Conservation (phyloP, 495 filamentous ascomycete species). For the Cetradonia linearis region DNA sequence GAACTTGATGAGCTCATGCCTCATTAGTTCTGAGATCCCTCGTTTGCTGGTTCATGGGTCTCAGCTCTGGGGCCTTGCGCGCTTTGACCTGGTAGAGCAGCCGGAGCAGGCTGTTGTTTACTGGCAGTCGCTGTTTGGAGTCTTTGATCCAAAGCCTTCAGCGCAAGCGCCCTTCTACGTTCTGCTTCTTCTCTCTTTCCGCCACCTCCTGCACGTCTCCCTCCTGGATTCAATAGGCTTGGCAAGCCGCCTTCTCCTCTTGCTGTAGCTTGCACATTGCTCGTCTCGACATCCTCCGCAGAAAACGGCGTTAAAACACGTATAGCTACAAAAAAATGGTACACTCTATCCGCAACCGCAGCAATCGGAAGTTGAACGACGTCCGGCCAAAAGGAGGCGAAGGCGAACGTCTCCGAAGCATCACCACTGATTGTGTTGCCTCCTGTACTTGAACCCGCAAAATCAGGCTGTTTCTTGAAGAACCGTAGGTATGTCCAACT, state of each 20-base stretch:
- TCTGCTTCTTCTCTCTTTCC: slow-evolving; percentile 81
- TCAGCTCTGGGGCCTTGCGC: slow-evolving; percentile 20
- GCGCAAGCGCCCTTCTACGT: slow-evolving; percentile 72
- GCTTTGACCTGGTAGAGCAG: slow-evolving; percentile 32
- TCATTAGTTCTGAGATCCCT: not conserved
- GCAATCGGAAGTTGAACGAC: slow-evolving; percentile 67
- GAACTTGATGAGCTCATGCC: not conserved
- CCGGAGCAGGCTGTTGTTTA: slow-evolving; percentile 26
- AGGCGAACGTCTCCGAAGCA: slow-evolving; percentile 89
- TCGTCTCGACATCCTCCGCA: slow-evolving; percentile 68
- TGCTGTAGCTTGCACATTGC: slow-evolving; percentile 59
- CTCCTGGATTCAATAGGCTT: slow-evolving; percentile 43
- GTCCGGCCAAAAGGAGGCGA: slow-evolving; percentile 91
- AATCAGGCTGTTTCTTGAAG: slow-evolving; percentile 69
- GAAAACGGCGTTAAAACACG: slow-evolving; percentile 80
- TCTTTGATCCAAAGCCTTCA: slow-evolving; percentile 86
- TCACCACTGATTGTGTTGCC: slow-evolving; percentile 59
- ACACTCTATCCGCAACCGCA: slow-evolving; percentile 62
- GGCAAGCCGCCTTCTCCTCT: slow-evolving; percentile 59
- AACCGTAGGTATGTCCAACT: slow-evolving; percentile 97
- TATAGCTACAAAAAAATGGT: slow-evolving; percentile 59
- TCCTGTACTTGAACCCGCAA: slow-evolving; percentile 43
- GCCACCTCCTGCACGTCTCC: slow-evolving; percentile 33
- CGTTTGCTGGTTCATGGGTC: slow-evolving; percentile 26
- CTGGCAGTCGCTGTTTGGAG: slow-evolving; percentile 67